phyloP scores from a whole-genome alignment of 805 yeast species.

The Candida silvicultrix region DNA sequence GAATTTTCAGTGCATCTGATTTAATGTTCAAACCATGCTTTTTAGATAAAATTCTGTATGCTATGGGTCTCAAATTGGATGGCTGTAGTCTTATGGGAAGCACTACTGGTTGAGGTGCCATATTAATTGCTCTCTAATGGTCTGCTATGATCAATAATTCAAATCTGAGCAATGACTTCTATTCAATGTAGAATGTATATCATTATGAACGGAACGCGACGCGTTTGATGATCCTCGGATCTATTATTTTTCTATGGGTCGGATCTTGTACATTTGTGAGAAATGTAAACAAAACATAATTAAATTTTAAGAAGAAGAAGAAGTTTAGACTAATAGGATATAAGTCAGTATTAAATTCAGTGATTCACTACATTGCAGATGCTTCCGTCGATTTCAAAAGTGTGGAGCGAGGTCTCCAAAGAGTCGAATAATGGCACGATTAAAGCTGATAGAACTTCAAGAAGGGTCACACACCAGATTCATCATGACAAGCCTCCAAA shows the following conservation, averaged over 20 bases:
- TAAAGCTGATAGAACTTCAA: neutral
- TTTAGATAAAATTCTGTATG: slow-evolving; percentile 83
- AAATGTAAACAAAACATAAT: neutral
- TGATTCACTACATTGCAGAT: neutral
- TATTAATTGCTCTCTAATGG: too few relatives aligned
- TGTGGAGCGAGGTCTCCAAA: slow-evolving; percentile 18
- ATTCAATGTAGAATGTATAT: too few relatives aligned
- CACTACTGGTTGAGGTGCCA: slow-evolving; percentile 37
- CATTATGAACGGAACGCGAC: neutral
- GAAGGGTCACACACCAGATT: slow-evolving; percentile 7
- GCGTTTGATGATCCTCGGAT: neutral
- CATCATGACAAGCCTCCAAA: slow-evolving; percentile 10
- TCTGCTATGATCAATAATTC: too few relatives aligned
- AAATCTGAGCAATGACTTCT: too few relatives aligned
- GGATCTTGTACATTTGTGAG: neutral
- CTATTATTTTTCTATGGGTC: neutral
- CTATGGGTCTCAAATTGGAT: slow-evolving; percentile 81
- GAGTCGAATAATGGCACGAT: slow-evolving; percentile 5
- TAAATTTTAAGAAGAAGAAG: too few relatives aligned
- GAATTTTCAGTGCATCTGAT: slow-evolving; percentile 67
- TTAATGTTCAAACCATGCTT: slow-evolving; percentile 89
- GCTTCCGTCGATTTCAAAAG: slow-evolving; percentile 17
- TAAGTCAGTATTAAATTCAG: too few relatives aligned
- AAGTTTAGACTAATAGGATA: too few relatives aligned
- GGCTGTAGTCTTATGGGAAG: slow-evolving; percentile 78